Percentiles rank a stretch among this genome's conserved stretches.
Evolutionary conservation across 768 basidiomycete species (phyloP).

Genomic region (Kwoniella newhampshirensis): DNA sequence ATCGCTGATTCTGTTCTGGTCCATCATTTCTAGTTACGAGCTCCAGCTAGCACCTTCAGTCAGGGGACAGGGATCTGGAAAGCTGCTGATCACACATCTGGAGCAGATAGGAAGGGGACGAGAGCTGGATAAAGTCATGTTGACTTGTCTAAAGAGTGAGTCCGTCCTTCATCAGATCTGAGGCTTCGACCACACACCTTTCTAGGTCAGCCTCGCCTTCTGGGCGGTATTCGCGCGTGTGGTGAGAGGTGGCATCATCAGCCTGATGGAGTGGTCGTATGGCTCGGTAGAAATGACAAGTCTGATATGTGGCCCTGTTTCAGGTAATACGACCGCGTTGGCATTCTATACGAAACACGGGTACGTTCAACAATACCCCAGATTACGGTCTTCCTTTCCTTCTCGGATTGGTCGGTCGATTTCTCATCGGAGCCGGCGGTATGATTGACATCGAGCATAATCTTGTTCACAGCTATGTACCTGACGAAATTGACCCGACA

Average conservation of each 20-base stretch:
- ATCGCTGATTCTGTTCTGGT: not conserved
- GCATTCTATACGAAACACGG: slow-evolving; percentile 37
- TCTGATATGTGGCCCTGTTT: not conserved
- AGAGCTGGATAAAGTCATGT: slow-evolving; percentile 39
- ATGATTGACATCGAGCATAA: not conserved
- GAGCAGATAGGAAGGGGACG: slow-evolving; percentile 29
- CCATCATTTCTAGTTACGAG: slow-evolving; percentile 31
- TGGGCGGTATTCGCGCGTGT: no score
- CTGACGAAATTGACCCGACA: slow-evolving; percentile 46
- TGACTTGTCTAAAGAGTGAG: slow-evolving; percentile 41
- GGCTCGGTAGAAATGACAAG: no score
- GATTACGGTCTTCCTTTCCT: not conserved
- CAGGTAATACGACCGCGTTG: slow-evolving; percentile 33
- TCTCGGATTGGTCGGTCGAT: not conserved
- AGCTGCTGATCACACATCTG: slow-evolving; percentile 21
- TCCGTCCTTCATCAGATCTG: slow-evolving; percentile 1
- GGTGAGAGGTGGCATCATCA: no score
- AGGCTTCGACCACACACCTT: not conserved
- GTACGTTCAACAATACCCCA: slow-evolving; percentile 23
- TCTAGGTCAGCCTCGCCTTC: not conserved
- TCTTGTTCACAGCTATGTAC: slow-evolving; percentile 23
- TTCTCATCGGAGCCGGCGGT: no score
- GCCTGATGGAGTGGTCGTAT: no score
- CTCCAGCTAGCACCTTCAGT: slow-evolving; percentile 21
- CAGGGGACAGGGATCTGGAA: slow-evolving; percentile 26